phyloP scores from a whole-genome alignment of 2,329 filamentous ascomycete genomes.

The Aspergillus cejpii region DNA sequence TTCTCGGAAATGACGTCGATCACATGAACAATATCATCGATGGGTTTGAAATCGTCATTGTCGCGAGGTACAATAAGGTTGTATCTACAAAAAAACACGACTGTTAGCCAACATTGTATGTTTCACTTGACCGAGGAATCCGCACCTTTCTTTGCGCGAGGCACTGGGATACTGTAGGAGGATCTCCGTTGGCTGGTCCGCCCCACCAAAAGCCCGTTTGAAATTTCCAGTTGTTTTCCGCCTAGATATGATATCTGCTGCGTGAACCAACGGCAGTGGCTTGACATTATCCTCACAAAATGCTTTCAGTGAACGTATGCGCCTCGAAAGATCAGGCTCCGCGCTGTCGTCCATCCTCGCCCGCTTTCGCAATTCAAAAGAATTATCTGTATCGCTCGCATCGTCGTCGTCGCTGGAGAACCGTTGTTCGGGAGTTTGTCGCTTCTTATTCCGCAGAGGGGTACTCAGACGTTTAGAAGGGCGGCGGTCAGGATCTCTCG shows the following conservation, averaged over 20 bases:
- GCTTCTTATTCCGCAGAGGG: conserved; percentile 31
- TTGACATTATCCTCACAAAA: conserved; percentile 38
- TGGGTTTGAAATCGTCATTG: conserved; percentile 61
- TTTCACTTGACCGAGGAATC: neutral
- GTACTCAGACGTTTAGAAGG: conserved; percentile 28
- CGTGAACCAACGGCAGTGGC: conserved; percentile 44
- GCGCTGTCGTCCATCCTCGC: conserved; percentile 35
- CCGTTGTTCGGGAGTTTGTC: conserved; percentile 35
- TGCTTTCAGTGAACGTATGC: conserved; percentile 41
- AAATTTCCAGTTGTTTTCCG: conserved; percentile 44
- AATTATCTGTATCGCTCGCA: conserved; percentile 37
- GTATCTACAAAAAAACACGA: conserved; percentile 45
- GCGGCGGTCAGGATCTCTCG: conserved; percentile 24
- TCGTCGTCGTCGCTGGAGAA: conserved; percentile 40
- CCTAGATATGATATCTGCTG: conserved; percentile 43
- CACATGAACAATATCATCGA: conserved; percentile 64
- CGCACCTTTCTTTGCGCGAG: conserved; percentile 59
- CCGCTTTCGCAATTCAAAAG: conserved; percentile 41
- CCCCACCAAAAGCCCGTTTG: conserved; percentile 46
- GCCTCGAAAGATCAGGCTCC: conserved; percentile 42
- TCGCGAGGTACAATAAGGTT: conserved; percentile 73
- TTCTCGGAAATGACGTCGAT: conserved; percentile 64
- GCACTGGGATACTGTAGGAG: conserved; percentile 78
- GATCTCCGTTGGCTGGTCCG: conserved; percentile 46
- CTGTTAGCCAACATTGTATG: conserved; percentile 18